These are phyloP conservation scores for Triangularia verruculosa DNA, from an alignment of 2,329 filamentous ascomycete genomes.

Conservation along the genomic window DNA sequence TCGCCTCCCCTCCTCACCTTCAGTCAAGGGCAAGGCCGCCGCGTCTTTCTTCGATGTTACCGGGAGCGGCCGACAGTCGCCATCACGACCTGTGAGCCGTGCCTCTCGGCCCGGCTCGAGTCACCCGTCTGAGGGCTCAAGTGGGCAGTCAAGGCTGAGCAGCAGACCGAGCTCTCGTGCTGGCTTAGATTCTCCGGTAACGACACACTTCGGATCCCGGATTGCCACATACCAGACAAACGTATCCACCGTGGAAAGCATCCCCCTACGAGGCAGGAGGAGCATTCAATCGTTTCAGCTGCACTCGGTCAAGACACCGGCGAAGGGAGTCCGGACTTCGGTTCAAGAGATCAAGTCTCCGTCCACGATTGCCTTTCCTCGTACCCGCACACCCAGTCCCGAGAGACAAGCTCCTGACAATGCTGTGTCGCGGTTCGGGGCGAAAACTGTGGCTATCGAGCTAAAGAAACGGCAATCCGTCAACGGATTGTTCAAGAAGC, in stretches of 20 bases:
- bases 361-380: slow-evolving; percentile 30
- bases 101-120: slow-evolving; percentile 54
- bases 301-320: slow-evolving; percentile 31
- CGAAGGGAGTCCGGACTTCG: slow-evolving; percentile 27
- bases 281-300: slow-evolving; percentile 37
- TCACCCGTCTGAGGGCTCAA: slow-evolving; percentile 61
- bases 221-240: slow-evolving; percentile 44
- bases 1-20: slow-evolving; percentile 74
- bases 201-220: slow-evolving; percentile 43
- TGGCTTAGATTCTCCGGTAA: slow-evolving; percentile 42
- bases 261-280: slow-evolving; percentile 39
- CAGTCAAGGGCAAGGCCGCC: slow-evolving; percentile 55
- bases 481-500: slow-evolving; percentile 54
- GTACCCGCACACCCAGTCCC: slow-evolving; percentile 40
- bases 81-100: slow-evolving; percentile 45
- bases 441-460: slow-evolving; percentile 47
- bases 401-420: slow-evolving; percentile 34
- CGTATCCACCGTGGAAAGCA: slow-evolving; percentile 43
- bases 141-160: slow-evolving; percentile 47
- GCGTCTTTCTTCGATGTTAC: slow-evolving; percentile 71
- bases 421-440: slow-evolving; percentile 39
- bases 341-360: slow-evolving; percentile 35
- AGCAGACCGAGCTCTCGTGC: slow-evolving; percentile 56
- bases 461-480: slow-evolving; percentile 52
- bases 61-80: slow-evolving; percentile 53